Base-by-base conservation (phyloP, 495 filamentous ascomycete species). In the Hyphodiscus hymeniophilus region DNA sequence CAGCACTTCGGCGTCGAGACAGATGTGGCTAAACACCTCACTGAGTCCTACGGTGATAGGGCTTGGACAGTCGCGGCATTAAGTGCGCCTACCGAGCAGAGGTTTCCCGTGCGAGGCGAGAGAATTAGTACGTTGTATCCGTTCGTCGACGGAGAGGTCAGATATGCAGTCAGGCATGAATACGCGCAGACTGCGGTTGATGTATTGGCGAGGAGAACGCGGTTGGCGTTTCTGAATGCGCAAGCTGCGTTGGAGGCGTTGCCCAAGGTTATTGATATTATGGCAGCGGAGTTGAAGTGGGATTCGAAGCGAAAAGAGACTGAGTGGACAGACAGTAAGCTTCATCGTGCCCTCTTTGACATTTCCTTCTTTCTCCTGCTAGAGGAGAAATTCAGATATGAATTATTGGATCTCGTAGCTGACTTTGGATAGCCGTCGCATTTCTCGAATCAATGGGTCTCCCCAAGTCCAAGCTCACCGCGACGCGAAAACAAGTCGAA, bases 1-100 rank as follows among this genome's bases (percentile, higher is more conserved):
- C 92, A 98, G 64, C 89, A 95, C 68, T 97, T 88, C 61, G 92
- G 92, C 50, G 67, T 98, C 50, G 92, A 97, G 66, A 96, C 87
- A 34, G 89, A 94, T 56, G 90, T 97, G 16, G 92, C 92, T 13
- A 83, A 88, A 66, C 89, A 98, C 65, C 75, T 98, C 16, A 84
- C 84, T 1, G 73, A 81, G 51, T 86, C 89, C 34, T 98, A 97
- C 61, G 92, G 92, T 57, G 92, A 97, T 66, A 81, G 92, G 23
- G 89, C 92, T 20, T 97, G 92, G 92, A 87, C 87, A 16, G 92
- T 98, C 12, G 92, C 88, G 8, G 82, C 85, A 12, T 69, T 98
- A 31, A 90, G 83, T 49, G 70, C 77, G 6, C 85, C 90, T 0
- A 96, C 91, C 0, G 78, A 85, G 38, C 67, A 80, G 51, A 84